phyloP scores from a whole-genome alignment of 805 yeast species.

The Pichia exigua region DNA sequence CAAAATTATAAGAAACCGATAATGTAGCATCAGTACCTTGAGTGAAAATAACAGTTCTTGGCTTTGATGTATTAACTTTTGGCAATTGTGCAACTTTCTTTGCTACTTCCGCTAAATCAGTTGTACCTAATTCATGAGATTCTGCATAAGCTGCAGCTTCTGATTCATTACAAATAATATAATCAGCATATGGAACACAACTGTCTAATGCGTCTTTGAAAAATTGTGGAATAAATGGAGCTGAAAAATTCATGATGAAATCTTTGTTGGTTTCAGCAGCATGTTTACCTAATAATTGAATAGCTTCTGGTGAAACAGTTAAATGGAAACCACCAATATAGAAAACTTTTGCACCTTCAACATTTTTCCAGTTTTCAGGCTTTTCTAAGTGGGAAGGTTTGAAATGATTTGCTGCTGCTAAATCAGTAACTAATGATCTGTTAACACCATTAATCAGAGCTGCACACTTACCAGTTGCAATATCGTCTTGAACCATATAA shows the following conservation, averaged over 20 bases:
- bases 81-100: constrained; percentile 72
- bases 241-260: constrained; percentile 81
- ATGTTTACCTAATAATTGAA: constrained; percentile 80
- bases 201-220: constrained; percentile 86
- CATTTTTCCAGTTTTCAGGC: constrained; percentile 84
- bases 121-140: constrained; percentile 58
- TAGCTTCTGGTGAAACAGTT: constrained; percentile 96
- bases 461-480: constrained; percentile 96
- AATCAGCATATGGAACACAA: constrained; percentile 80
- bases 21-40: constrained; percentile 93
- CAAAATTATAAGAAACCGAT: constrained; percentile 51
- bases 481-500: constrained; percentile 70
- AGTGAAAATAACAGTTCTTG: constrained; percentile 87
- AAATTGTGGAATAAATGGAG: constrained; percentile 94
- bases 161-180: constrained; percentile 89
- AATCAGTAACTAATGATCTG: constrained; percentile 92
- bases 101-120: constrained; percentile 71
- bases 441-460: constrained; percentile 77
- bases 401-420: constrained; percentile 98
- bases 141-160: constrained; percentile 95
- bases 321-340: constrained; percentile 99
- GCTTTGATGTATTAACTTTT: constrained; percentile 57
- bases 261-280: constrained; percentile 41
- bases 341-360: constrained; percentile 71
- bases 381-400: constrained; percentile 78